Evolutionary conservation across 2,329 filamentous ascomycete species (phyloP).

Genomic region (Aspergillus fijiensis): DNA sequence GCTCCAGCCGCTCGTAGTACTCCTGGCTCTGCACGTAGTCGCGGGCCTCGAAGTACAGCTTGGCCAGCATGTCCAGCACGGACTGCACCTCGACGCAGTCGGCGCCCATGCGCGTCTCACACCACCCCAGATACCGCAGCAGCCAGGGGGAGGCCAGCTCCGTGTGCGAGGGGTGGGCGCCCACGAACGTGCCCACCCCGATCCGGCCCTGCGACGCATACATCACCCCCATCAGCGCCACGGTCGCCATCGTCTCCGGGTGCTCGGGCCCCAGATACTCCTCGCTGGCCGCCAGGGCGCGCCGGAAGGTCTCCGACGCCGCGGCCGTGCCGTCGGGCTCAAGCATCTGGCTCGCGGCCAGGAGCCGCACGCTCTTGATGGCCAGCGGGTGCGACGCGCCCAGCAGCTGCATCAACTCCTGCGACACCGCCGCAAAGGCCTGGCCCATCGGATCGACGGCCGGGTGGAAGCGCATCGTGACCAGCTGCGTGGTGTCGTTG

Average conservation of each 20-base stretch:
- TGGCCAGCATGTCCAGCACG: constrained; percentile 25
- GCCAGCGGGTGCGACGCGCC: constrained; percentile 25
- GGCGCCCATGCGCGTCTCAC: constrained; percentile 23
- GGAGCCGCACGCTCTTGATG: constrained; percentile 26
- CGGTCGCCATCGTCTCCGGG: constrained; percentile 27
- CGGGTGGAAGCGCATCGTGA: constrained; percentile 13
- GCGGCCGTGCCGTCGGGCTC: constrained; percentile 18
- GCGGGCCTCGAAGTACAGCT: constrained; percentile 21
- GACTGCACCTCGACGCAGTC: constrained; percentile 24
- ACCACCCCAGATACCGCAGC: constrained; percentile 29
- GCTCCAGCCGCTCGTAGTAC: constrained; percentile 28
- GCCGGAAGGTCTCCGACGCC: constrained; percentile 32
- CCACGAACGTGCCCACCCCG: background rate
- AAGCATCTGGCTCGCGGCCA: constrained; percentile 23
- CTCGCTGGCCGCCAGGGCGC: constrained; percentile 29
- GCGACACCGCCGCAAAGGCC: constrained; percentile 16
- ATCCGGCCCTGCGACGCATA: constrained; percentile 22
- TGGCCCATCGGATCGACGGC: constrained; percentile 21
- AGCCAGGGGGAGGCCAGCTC: constrained; percentile 29
- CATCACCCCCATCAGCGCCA: constrained; percentile 31
- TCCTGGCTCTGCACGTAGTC: constrained; percentile 27
- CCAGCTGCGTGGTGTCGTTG: constrained; percentile 1
- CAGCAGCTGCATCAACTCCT: constrained; percentile 23
- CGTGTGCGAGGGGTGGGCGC: constrained; percentile 6
- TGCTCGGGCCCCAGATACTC: constrained; percentile 28